These are phyloP conservation scores for Xylariaceae sp. DNA, from an alignment of 2,329 filamentous ascomycete genomes.

Conservation along the genomic window DNA sequence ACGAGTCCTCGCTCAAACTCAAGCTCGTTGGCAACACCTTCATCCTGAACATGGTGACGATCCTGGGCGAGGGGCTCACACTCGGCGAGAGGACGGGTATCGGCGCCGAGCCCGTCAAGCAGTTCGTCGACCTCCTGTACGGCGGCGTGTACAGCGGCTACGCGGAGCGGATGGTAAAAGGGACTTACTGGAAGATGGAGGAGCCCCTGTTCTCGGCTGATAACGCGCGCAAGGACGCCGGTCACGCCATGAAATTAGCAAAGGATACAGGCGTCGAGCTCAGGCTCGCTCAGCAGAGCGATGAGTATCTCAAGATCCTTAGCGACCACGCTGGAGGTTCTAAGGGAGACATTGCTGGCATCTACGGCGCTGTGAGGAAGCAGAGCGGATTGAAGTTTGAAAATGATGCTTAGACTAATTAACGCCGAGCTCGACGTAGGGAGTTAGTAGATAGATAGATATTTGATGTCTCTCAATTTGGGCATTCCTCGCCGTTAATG, in stretches of 20 bases:
- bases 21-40: slow-evolving; percentile 91
- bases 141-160: slow-evolving; percentile 79
- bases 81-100: slow-evolving; percentile 82
- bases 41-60: slow-evolving; percentile 81
- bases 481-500: too few relatives aligned
- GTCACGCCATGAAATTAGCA: slow-evolving; percentile 75
- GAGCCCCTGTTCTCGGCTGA: slow-evolving; percentile 85
- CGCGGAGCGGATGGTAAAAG: slow-evolving; percentile 73
- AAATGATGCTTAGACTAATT: slow-evolving; percentile 58
- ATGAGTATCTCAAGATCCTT: slow-evolving; percentile 72
- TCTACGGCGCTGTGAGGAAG: slow-evolving; percentile 81
- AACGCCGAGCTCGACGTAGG: too few relatives aligned
- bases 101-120: slow-evolving; percentile 71
- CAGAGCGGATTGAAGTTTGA: slow-evolving; percentile 78
- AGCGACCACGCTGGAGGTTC: slow-evolving; percentile 70
- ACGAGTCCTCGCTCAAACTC: slow-evolving; percentile 67
- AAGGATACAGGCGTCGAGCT: slow-evolving; percentile 66
- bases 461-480: too few relatives aligned
- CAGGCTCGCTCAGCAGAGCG: slow-evolving; percentile 69
- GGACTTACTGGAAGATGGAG: slow-evolving; percentile 77
- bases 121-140: slow-evolving; percentile 76
- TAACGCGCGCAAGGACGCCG: slow-evolving; percentile 80
- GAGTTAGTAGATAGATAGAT: too few relatives aligned
- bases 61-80: slow-evolving; percentile 78
- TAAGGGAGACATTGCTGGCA: slow-evolving; percentile 78